Percentiles rank a stretch among this genome's conserved stretches.
Evolutionary conservation across 495 filamentous ascomycete genomes (phyloP).

Genomic region (Cercophora newfieldiana): DNA sequence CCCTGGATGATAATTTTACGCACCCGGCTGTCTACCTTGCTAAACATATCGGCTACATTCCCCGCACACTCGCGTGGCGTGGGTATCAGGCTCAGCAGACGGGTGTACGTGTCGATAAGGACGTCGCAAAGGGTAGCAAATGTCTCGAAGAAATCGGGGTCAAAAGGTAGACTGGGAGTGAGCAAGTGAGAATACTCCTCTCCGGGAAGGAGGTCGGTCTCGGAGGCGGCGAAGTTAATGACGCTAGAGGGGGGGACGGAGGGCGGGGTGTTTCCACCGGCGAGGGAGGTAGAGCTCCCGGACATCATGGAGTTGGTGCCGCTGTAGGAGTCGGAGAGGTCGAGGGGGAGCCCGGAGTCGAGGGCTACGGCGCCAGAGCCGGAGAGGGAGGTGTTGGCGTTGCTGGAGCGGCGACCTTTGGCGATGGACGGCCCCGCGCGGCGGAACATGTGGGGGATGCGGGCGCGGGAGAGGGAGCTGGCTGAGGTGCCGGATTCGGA

Average conservation of each 20-base stretch:
- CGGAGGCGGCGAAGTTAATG: constrained; percentile 47
- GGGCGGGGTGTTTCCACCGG: background rate
- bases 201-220: constrained; percentile 55
- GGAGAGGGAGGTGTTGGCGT: constrained; percentile 51
- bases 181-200: constrained; percentile 88
- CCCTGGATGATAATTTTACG: constrained; percentile 83
- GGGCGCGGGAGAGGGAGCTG: constrained; percentile 70
- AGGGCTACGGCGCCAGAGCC: constrained; percentile 3
- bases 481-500: constrained; percentile 69
- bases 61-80: constrained; percentile 62
- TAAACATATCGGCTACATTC: constrained; percentile 74
- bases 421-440: constrained; percentile 42
- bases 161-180: constrained; percentile 91
- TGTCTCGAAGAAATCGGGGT: constrained; percentile 95
- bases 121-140: constrained; percentile 98
- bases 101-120: constrained; percentile 86
- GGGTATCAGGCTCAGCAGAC: constrained; percentile 69
- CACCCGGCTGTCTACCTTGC: constrained; percentile 82
- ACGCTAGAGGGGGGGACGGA: constrained; percentile 32
- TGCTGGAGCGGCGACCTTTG: constrained; percentile 73
- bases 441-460: constrained; percentile 89
- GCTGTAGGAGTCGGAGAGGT: background rate
- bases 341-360: background rate
- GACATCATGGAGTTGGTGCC: background rate
- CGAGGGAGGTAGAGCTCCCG: background rate